Conservation (phyloP, 495 filamentous ascomycete species). For the Tuber magnatum region DNA sequence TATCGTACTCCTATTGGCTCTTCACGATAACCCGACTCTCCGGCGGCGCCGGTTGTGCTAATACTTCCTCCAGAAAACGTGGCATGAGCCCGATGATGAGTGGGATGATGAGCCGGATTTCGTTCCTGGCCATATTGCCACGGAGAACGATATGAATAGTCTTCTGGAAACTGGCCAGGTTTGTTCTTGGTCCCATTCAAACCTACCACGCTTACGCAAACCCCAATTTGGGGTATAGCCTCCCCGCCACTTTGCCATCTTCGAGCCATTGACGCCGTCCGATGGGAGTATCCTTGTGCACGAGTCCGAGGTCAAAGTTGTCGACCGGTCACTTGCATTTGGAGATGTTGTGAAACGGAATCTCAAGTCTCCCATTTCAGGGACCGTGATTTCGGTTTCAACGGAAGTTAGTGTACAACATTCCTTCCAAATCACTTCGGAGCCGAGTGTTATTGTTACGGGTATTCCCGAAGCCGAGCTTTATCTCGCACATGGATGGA, state of each 20-base stretch:
- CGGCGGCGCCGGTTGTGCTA: background rate
- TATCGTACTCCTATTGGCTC: constrained; percentile 6
- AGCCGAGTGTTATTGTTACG: constrained; percentile 13
- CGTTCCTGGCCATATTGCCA: constrained; percentile 31
- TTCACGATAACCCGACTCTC: constrained; percentile 22
- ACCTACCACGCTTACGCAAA: background rate
- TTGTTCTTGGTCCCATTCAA: constrained; percentile 9
- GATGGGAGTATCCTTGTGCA: constrained; percentile 42
- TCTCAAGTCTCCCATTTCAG: constrained; percentile 43
- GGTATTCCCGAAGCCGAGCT: constrained; percentile 39
- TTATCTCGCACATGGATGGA: constrained; percentile 38
- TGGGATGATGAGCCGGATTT: constrained; percentile 35
- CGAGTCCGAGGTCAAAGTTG: constrained; percentile 45
- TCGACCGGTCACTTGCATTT: constrained; percentile 44
- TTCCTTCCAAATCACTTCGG: constrained; percentile 36
- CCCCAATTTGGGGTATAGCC: constrained; percentile 32
- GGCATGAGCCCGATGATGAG: constrained; percentile 40
- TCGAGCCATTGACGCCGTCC: constrained; percentile 41
- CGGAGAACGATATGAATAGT: constrained; percentile 32
- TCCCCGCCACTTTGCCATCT: constrained; percentile 42
- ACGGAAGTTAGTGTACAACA: constrained; percentile 43
- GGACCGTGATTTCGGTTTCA: constrained; percentile 42
- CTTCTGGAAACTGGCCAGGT: constrained; percentile 42
- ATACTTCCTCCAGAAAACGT: constrained; percentile 33
- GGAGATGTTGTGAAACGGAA: constrained; percentile 48